Evolutionary conservation across 1,284 basidiomycete species (phyloP), one percentile per base, ranked within the genome.

Genomic region (Trichosporon sp.): DNA sequence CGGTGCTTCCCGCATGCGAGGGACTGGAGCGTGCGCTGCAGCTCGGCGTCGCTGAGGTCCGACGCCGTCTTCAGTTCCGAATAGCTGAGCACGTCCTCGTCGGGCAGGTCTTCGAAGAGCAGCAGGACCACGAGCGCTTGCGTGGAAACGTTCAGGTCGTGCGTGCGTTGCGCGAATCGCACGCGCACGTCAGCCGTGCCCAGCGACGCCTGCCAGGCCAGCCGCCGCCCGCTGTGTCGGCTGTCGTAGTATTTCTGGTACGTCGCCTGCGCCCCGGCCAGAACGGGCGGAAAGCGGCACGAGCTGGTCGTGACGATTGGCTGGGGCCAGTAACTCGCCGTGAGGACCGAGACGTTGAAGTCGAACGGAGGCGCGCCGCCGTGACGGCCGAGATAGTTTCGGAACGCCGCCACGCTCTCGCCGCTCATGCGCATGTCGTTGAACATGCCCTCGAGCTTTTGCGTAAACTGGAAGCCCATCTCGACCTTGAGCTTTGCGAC

Each of bases 401-500:
- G 70, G 83, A 94, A 99, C 4, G 88, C 88, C 67, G 88, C 86
- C 87, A 92, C 93, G 7, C 90, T 91, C 70, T 99, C 97, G 32
- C 87, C 85, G 19, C 93, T 96, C 48, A 97, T 84, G 78, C 91
- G 93, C 90, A 99, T 96, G 81, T 99, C 97, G 77, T 96, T 90
- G 87, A 99, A 96, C 97, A 99, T 99, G 69, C 97, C 96, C 83
- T 99, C 96, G 76, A 99, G 87, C 82, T 97, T 97, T 84, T 98
- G 94, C 0, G 97, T 98, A 81, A 98, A 99, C 79, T 96, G 94
- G 79, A 92, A 93, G 7, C 97, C 97, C 79, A 80, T 81, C 65
- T 99, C 96, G 51, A 98, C 88, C 86, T 99, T 99, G 80, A 99
- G 90, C 85, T 98, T 99, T 67, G 94, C 92, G 12, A 99, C 89